These are phyloP conservation scores for Clonostachys rosea DNA, from an alignment of 2,329 filamentous ascomycete species.

Conservation along the genomic window DNA sequence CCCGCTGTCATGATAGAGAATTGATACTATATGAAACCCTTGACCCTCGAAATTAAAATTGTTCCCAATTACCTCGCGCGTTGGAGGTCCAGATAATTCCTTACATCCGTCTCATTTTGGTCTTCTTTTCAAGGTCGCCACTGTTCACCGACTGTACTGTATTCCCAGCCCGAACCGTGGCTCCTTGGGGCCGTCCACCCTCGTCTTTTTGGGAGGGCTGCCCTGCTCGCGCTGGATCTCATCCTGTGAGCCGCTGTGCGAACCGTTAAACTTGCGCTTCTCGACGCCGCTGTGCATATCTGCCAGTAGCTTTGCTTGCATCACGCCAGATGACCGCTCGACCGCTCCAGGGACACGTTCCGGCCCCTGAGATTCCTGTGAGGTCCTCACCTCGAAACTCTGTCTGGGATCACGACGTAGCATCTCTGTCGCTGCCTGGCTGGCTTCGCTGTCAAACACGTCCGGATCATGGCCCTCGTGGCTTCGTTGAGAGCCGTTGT, in stretches of 20 bases:
- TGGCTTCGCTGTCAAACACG: constrained; percentile 70
- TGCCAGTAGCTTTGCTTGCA: constrained; percentile 48
- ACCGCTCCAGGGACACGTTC: neutral
- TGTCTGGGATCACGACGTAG: constrained; percentile 55
- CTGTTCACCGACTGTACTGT: constrained; percentile 25
- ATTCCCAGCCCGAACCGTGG: constrained; percentile 46
- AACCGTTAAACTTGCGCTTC: constrained; percentile 46
- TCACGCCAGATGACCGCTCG: constrained; percentile 29
- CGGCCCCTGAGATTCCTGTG: constrained; percentile 27
- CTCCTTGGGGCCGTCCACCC: constrained; percentile 30
- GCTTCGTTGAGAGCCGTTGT: neutral
- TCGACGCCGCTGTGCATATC: constrained; percentile 36
- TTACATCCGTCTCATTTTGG: too few relatives aligned
- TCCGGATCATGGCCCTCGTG: constrained; percentile 34
- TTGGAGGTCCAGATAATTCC: too few relatives aligned
- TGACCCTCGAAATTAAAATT: too few relatives aligned
- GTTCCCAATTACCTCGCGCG: too few relatives aligned
- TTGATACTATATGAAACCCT: too few relatives aligned
- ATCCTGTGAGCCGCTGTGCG: constrained; percentile 18
- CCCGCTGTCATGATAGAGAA: too few relatives aligned
- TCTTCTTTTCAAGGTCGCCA: too few relatives aligned
- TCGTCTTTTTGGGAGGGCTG: constrained; percentile 48
- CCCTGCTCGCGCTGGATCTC: constrained; percentile 21
- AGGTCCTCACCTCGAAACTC: constrained; percentile 42
- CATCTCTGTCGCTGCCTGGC: constrained; percentile 72